Evolutionary conservation across 805 yeast species (phyloP), one percentile per base, ranked within the genome.

Genomic region (Wickerhamomyces strasburgensis): DNA sequence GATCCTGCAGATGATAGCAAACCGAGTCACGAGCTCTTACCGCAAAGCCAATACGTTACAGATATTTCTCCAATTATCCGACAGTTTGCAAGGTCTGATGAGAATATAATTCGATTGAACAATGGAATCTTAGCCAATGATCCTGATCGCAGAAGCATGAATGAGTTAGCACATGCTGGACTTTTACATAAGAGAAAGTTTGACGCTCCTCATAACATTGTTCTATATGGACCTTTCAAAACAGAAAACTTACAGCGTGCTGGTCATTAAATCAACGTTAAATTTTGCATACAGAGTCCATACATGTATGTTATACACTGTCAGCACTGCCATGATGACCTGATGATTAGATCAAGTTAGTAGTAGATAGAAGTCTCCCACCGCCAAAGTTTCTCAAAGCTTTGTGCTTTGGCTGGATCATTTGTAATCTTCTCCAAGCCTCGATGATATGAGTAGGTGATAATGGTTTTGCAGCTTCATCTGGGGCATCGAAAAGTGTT

Each of bases 401-500:
- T 41, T 72, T 75, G 44, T 76, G 80, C 31, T 68, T 72, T 51
- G 73, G 74, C 30, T 71, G 70, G 2, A 62, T 62, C 2, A 67
- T 61, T 57, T 88, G 96, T 29, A 86, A 59, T 36, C 81, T 63
- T 51, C 96, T 67, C 88, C 93, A 87, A 0, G 97, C 96, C 53
- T 87, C 96, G 41, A 80, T 80, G 9, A 89, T 79, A 58, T 89
- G 96, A 40, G 76, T 74, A 0, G 90, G 85, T 55, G 76, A 65
- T 26, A 89, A 69, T 0, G 96, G 96, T 38, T 75, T 74, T 13
- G 80, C 83, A 35, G 80, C 76, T 51, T 85, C 86, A 51, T 87
- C 95, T 1, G 96, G 96, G 25, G 84, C 90, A 58, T 86, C 96
- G 56, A 88, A 88, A 33, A 88, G 56, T 40, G 80, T 72, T 42